These are phyloP conservation scores for Hirschioporus abietinus DNA, from an alignment of 768 basidiomycete species.

Conservation along the genomic window DNA sequence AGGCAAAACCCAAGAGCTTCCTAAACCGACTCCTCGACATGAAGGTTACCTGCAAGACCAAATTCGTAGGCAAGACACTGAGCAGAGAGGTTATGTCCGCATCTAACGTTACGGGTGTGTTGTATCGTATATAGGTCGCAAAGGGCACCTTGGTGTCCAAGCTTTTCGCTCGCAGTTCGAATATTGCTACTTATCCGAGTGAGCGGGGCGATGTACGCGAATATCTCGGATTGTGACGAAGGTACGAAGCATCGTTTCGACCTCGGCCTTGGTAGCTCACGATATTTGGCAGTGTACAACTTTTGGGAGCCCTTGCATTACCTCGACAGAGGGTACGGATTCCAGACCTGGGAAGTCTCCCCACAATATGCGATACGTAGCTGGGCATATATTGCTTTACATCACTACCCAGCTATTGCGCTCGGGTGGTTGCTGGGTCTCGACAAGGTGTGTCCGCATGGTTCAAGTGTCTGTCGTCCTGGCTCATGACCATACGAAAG, in stretches of 20 bases:
- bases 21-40: slow-evolving; percentile 36
- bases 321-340: slow-evolving; percentile 76
- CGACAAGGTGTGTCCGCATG: slow-evolving; percentile 56
- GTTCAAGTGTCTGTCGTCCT: not conserved
- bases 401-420: slow-evolving; percentile 61
- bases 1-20: slow-evolving; percentile 8
- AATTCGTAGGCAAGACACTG: slow-evolving; percentile 53
- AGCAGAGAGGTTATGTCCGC: slow-evolving; percentile 3
- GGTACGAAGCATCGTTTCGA: slow-evolving; percentile 40
- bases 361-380: slow-evolving; percentile 89
- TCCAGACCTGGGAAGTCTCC: slow-evolving; percentile 98
- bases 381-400: slow-evolving; percentile 88
- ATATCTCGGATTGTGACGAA: slow-evolving; percentile 96
- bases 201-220: slow-evolving; percentile 88
- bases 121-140: slow-evolving; percentile 45
- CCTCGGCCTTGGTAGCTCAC: slow-evolving; percentile 1
- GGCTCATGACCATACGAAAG: slow-evolving; percentile 36
- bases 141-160: slow-evolving; percentile 79
- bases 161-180: slow-evolving; percentile 78
- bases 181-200: slow-evolving; percentile 78
- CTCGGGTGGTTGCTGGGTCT: slow-evolving; percentile 47
- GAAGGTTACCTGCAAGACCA: slow-evolving; percentile 76
- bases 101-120: slow-evolving; percentile 1
- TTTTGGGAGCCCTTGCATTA: slow-evolving; percentile 99
- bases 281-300: slow-evolving; percentile 71